These are phyloP conservation scores for Arthrobotrys iridis DNA, from an alignment of 2,329 filamentous ascomycete species.

Conservation along the genomic window DNA sequence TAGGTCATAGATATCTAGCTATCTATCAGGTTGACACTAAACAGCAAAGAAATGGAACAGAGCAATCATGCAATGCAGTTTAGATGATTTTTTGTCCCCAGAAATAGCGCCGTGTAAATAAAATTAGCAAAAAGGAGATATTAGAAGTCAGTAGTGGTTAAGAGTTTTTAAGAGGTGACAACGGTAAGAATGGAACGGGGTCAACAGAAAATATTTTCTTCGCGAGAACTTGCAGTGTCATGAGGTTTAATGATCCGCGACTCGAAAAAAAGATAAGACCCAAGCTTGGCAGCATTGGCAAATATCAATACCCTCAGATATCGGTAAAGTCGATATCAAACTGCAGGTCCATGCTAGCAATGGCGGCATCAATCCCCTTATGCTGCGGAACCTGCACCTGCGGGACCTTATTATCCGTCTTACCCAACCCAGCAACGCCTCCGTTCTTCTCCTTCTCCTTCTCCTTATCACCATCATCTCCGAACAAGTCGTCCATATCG, in stretches of 20 bases:
- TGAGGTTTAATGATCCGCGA: no score
- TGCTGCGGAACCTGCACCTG: slow-evolving; percentile 64
- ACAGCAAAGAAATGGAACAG: no score
- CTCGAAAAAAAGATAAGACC: background rate
- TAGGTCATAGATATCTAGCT: no score
- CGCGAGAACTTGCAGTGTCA: no score
- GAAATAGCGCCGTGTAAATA: background rate
- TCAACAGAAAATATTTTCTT: background rate
- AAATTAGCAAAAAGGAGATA: background rate
- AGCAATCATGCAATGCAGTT: background rate
- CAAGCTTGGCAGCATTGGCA: background rate
- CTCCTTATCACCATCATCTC: slow-evolving; percentile 63
- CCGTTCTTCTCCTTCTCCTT: slow-evolving; percentile 65
- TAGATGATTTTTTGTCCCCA: background rate
- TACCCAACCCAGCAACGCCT: slow-evolving; percentile 61
- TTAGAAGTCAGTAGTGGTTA: background rate
- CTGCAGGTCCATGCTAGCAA: slow-evolving; percentile 60
- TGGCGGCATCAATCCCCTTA: slow-evolving; percentile 68
- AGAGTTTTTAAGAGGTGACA: background rate
- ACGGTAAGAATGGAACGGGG: background rate
- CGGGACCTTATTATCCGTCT: slow-evolving; percentile 64
- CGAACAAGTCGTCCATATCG: slow-evolving; percentile 62
- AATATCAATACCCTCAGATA: background rate
- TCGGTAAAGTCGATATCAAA: slow-evolving; percentile 49
- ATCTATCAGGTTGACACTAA: no score